Conservation (phyloP, 805 yeast species). For the Blastobotrys mokoenaii region DNA sequence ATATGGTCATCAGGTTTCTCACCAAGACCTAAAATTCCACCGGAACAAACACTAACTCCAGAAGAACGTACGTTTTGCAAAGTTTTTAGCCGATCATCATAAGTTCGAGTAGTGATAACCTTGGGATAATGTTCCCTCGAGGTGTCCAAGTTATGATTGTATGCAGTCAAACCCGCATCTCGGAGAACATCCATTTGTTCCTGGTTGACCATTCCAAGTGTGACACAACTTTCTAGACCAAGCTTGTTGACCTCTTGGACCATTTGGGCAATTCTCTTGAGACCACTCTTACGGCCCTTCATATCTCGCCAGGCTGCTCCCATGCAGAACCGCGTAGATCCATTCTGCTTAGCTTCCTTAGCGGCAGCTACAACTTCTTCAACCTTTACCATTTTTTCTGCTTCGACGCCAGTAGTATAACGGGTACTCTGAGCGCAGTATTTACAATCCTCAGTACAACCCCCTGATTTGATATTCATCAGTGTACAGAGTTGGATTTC, state of each 20-base stretch:
- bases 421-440: slow-evolving; percentile 72
- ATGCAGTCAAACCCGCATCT: slow-evolving; percentile 71
- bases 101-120: slow-evolving; percentile 61
- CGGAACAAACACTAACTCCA: slow-evolving; percentile 65
- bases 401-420: slow-evolving; percentile 62
- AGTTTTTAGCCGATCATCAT: slow-evolving; percentile 63
- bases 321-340: slow-evolving; percentile 73
- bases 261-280: slow-evolving; percentile 57
- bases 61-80: slow-evolving; percentile 54
- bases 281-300: slow-evolving; percentile 64
- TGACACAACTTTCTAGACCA: slow-evolving; percentile 72
- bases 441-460: slow-evolving; percentile 75
- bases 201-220: slow-evolving; percentile 66
- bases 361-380: slow-evolving; percentile 63
- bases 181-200: slow-evolving; percentile 54
- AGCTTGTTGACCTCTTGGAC: slow-evolving; percentile 52
- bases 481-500: slow-evolving; percentile 71
- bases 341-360: slow-evolving; percentile 54
- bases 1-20: slow-evolving; percentile 66
- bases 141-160: slow-evolving; percentile 75
- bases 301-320: slow-evolving; percentile 88
- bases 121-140: slow-evolving; percentile 68
- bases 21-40: slow-evolving; percentile 74
- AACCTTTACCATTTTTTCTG: slow-evolving; percentile 51
- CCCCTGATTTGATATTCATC: slow-evolving; percentile 69